A percentile compares a stretch with the other conserved stretches of the same genome.
These are phyloP conservation scores for Floccularia luteovirens DNA, from an alignment of 768 basidiomycete genomes.

Conservation along the genomic window DNA sequence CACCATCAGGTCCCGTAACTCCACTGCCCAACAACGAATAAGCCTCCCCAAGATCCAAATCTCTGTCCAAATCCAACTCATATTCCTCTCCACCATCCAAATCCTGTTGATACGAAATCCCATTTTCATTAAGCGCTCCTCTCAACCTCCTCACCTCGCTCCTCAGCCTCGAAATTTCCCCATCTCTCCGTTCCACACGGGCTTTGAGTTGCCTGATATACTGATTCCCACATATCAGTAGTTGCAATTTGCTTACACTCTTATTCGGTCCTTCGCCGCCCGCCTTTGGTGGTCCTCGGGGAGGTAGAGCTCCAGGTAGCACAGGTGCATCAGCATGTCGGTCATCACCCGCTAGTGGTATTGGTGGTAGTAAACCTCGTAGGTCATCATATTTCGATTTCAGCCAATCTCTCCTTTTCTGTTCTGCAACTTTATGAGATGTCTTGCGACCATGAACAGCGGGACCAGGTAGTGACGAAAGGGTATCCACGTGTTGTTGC, in stretches of 20 bases:
- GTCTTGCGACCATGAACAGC: constrained; percentile 51
- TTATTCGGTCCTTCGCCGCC: constrained; percentile 91
- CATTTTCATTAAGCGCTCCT: constrained; percentile 18
- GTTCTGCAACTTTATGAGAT: constrained; percentile 94
- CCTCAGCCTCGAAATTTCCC: constrained; percentile 63
- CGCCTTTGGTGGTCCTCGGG: constrained; percentile 81
- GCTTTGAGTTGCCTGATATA: constrained; percentile 73
- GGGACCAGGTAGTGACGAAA: constrained; percentile 7
- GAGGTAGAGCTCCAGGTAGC: constrained; percentile 84
- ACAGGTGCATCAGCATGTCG: constrained; percentile 43
- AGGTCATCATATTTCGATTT: constrained; percentile 91
- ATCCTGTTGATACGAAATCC: constrained; percentile 19
- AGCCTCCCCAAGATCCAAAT: constrained; percentile 50
- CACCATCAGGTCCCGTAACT: constrained; percentile 7
- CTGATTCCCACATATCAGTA: constrained; percentile 87
- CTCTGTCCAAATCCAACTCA: constrained; percentile 45
- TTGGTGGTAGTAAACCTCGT: constrained; percentile 77
- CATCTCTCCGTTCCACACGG: constrained; percentile 73
- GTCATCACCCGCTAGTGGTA: constrained; percentile 74
- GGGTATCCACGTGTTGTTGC: constrained; percentile 7
- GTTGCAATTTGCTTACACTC: constrained; percentile 87
- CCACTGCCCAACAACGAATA: constrained; percentile 13
- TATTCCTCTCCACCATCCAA: constrained; percentile 26
- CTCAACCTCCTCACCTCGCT: constrained; percentile 60
- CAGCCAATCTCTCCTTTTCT: constrained; percentile 92